These are phyloP conservation scores for Lachancea sp. DNA, from an alignment of 805 yeast genomes.

Conservation along the genomic window DNA sequence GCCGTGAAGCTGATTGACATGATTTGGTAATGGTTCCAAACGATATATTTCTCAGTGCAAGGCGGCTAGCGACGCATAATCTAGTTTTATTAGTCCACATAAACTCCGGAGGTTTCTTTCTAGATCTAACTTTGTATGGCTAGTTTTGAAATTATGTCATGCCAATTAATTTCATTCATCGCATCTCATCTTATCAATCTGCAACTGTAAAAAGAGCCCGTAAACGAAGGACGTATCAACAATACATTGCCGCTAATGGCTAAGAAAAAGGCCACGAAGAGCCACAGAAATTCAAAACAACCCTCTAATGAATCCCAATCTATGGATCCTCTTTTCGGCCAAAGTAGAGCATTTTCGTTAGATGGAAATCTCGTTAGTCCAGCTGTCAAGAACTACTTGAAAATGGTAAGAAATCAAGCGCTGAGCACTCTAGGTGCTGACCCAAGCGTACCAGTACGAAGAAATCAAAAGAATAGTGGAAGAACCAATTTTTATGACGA, in stretches of 20 bases:
- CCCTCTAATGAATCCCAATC: constrained; percentile 2
- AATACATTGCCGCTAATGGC: neutral
- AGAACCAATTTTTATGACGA: constrained; percentile 4
- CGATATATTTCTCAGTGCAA: constrained; percentile 13
- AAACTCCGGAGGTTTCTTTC: too few relatives aligned
- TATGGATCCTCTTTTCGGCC: constrained; percentile 29
- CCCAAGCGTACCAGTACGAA: neutral
- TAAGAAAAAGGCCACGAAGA: constrained; percentile 1
- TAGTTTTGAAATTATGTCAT: neutral
- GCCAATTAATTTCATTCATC: neutral
- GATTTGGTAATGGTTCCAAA: constrained; percentile 13
- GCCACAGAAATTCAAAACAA: neutral
- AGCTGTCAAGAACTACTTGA: constrained; percentile 21
- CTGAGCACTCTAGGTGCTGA: constrained; percentile 15
- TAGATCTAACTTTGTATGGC: neutral
- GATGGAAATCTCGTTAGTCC: constrained; percentile 25
- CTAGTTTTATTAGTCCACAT: neutral
- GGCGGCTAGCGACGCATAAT: constrained; percentile 17
- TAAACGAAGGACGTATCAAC: neutral
- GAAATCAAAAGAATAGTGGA: neutral
- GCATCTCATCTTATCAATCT: neutral
- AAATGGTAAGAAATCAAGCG: constrained; percentile 27
- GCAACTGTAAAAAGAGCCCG: too few relatives aligned
- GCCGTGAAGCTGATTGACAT: constrained; percentile 15
- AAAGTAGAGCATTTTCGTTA: constrained; percentile 24